phyloP scores from a whole-genome alignment of 441 rosid species.

The Corymbia calophylla region DNA sequence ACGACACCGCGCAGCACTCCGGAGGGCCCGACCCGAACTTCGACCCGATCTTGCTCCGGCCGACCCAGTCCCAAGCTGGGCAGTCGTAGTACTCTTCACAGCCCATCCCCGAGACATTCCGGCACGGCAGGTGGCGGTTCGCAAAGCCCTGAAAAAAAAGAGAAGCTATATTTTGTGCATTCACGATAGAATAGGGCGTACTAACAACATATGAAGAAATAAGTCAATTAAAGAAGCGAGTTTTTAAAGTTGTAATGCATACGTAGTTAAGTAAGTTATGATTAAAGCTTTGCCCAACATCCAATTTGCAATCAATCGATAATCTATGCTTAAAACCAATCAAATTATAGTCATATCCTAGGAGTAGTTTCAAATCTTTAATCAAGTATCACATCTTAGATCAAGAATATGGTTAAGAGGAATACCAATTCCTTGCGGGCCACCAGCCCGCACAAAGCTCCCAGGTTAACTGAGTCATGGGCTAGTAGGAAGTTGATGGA shows the following conservation, averaged over 20 bases:
- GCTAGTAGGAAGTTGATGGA: neutral
- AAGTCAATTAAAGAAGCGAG: neutral
- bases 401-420: neutral
- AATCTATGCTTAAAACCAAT: neutral
- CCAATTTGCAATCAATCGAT: neutral
- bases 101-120: constrained; percentile 86
- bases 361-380: neutral
- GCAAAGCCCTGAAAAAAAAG: constrained; percentile 46
- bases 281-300: neutral
- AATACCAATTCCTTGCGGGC: neutral
- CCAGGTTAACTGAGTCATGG: neutral
- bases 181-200: neutral
- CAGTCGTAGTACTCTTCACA: constrained; percentile 79
- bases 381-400: neutral
- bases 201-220: neutral
- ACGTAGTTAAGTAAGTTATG: neutral
- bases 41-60: constrained; percentile 25
- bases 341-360: neutral
- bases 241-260: neutral
- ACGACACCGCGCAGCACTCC: constrained; percentile 70
- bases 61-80: constrained; percentile 59
- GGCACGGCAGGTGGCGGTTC: constrained; percentile 65
- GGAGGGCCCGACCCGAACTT: constrained; percentile 49
- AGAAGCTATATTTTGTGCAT: neutral
- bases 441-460: neutral